phyloP scores from a whole-genome alignment of 139 green algal species.

The Haematococcus lacustris region DNA sequence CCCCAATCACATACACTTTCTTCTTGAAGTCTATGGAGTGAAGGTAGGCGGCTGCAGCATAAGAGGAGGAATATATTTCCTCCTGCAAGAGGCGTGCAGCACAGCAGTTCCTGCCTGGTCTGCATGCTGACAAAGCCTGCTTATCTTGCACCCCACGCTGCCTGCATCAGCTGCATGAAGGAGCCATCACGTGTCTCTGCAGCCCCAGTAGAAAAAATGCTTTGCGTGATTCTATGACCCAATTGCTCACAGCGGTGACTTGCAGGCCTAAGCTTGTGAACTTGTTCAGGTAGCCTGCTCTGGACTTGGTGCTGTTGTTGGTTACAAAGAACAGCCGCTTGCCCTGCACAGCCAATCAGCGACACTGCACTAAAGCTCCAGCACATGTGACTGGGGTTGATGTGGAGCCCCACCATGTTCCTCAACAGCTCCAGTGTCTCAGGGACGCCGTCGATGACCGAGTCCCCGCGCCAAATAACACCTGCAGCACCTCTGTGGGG shows the following conservation, averaged over 20 bases:
- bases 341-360: no score
- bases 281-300: slow-evolving; percentile 91
- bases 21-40: slow-evolving; percentile 94
- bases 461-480: slow-evolving; percentile 97
- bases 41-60: slow-evolving; percentile 95
- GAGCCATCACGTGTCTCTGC: not conserved
- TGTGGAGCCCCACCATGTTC: slow-evolving; percentile 50
- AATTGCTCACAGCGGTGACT: slow-evolving; percentile 55
- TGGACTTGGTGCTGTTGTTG: slow-evolving; percentile 99
- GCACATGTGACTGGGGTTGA: no score
- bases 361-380: no score
- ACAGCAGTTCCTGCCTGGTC: no score
- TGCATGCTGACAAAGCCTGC: no score
- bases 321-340: slow-evolving; percentile 99
- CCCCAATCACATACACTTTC: slow-evolving; percentile 89
- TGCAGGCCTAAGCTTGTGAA: slow-evolving; percentile 89
- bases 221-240: no score
- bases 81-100: slow-evolving; percentile 51
- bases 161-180: not conserved
- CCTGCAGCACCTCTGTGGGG: no score
- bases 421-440: slow-evolving; percentile 93
- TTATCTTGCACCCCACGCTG: not conserved
- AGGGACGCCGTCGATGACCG: slow-evolving; percentile 91
- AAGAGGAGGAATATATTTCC: slow-evolving; percentile 98
- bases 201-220: not conserved